phyloP scores from a whole-genome alignment of 352 stramenopile genomes.

The Plasmopara viticola region DNA sequence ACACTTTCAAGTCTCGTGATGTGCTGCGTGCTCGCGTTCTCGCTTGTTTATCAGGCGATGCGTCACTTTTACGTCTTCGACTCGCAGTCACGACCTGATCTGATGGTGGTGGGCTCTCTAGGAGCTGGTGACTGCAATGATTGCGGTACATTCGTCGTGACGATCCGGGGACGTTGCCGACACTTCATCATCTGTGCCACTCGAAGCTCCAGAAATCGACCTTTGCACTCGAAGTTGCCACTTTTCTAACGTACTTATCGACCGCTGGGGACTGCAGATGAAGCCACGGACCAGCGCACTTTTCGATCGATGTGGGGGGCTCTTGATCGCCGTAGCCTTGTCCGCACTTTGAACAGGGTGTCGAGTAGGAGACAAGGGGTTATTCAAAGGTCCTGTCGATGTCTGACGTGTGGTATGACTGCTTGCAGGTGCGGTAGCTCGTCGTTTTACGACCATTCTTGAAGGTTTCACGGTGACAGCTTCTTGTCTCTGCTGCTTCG shows the following conservation, averaged over 20 bases:
- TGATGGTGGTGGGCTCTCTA: conserved; percentile 32
- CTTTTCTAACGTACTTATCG: conserved; percentile 19
- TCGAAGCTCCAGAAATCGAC: conserved; percentile 23
- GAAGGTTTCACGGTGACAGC: conserved; percentile 32
- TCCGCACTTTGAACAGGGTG: conserved; percentile 13
- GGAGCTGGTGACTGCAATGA: conserved; percentile 27
- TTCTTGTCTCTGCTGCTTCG: conserved; percentile 19
- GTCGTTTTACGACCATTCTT: conserved; percentile 47
- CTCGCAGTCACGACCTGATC: conserved; percentile 19
- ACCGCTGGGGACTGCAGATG: conserved; percentile 8
- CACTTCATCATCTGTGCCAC: conserved; percentile 26
- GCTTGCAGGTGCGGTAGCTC: conserved; percentile 23
- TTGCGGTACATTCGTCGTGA: conserved; percentile 24
- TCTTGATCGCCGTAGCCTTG: conserved; percentile 10
- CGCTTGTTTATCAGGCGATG: conserved; percentile 8
- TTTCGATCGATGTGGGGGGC: conserved; percentile 5
- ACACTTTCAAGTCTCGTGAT: conserved; percentile 16
- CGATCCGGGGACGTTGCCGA: conserved; percentile 11
- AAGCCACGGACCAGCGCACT: conserved; percentile 7
- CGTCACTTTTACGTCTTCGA: conserved; percentile 16
- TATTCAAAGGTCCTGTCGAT: conserved; percentile 6
- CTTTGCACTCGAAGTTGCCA: conserved; percentile 24
- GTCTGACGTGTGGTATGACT: conserved; percentile 15
- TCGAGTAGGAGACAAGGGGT: conserved; percentile 20
- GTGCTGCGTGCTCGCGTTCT: conserved; percentile 18